Conservation (phyloP, 129 eudicot genomes). For the Pseudognaphalium luteoalbum region DNA sequence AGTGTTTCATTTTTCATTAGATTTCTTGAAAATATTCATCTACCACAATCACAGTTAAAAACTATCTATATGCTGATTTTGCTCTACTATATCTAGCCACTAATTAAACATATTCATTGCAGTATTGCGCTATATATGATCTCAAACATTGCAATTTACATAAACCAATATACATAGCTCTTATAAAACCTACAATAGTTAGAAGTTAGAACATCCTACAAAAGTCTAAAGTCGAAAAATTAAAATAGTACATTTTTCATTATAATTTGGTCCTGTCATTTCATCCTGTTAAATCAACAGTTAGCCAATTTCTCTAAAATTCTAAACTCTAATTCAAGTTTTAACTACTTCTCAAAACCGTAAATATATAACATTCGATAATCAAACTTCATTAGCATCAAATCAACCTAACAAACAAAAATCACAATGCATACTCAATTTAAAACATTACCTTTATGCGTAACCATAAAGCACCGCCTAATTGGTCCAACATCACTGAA, state of each 20-base stretch:
- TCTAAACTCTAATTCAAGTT: not conserved
- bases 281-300: not conserved
- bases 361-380: not conserved
- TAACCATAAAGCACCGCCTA: slow-evolving; percentile 92
- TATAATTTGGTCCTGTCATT: not conserved
- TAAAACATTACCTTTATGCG: slow-evolving; percentile 55
- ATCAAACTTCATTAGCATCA: not conserved
- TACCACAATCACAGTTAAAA: not conserved
- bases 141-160: not conserved
- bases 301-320: not conserved
- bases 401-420: not conserved
- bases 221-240: not conserved
- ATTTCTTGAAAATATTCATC: not conserved
- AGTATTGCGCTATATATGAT: slow-evolving; percentile 1
- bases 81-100: not conserved
- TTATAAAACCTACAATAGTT: no score
- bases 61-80: not conserved
- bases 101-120: not conserved
- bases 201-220: not conserved
- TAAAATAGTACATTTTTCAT: not conserved
- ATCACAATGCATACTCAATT: not conserved
- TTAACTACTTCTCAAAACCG: not conserved
- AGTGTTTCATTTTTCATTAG: slow-evolving; percentile 1
- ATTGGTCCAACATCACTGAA: slow-evolving; percentile 96
- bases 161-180: not conserved